A percentile compares a stretch with the other conserved stretches of the same genome.
Conservation (phyloP, 805 yeast genomes). For the Kodamaea kaohsiungensis region DNA sequence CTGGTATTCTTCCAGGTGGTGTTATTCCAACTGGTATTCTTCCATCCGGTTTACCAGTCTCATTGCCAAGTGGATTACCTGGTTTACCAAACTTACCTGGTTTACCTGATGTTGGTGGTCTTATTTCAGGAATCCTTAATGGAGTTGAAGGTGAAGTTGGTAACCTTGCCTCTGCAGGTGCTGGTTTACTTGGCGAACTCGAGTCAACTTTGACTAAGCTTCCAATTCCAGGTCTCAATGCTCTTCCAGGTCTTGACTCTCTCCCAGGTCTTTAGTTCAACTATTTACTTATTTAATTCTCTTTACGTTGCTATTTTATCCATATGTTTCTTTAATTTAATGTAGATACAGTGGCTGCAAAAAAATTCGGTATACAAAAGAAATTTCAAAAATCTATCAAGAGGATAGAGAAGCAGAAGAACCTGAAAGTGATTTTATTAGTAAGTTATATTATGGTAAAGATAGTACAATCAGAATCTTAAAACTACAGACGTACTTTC, state of each 20-base stretch:
- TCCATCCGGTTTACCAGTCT: neutral
- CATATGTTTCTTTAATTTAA: neutral
- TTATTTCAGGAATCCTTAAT: neutral
- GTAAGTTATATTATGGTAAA: too few relatives aligned
- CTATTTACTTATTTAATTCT: neutral
- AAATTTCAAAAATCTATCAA: too few relatives aligned
- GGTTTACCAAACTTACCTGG: neutral
- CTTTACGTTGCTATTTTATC: neutral
- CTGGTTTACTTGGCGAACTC: neutral
- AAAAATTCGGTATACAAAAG: too few relatives aligned
- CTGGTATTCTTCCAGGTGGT: neutral
- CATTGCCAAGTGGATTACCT: conserved; percentile 1
- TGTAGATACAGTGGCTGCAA: neutral
- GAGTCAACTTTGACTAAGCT: neutral
- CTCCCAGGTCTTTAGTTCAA: neutral
- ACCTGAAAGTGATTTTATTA: too few relatives aligned
- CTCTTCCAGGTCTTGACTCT: neutral
- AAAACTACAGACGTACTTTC: too few relatives aligned
- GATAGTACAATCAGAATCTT: too few relatives aligned
- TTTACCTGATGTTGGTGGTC: neutral
- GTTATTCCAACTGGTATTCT: neutral
- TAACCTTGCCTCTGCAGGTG: neutral
- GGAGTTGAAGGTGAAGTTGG: neutral
- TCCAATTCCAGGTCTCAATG: neutral
- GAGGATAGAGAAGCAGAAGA: too few relatives aligned